phyloP scores from a whole-genome alignment of 1,284 basidiomycete species.

The Mycocalia duriaeana region DNA sequence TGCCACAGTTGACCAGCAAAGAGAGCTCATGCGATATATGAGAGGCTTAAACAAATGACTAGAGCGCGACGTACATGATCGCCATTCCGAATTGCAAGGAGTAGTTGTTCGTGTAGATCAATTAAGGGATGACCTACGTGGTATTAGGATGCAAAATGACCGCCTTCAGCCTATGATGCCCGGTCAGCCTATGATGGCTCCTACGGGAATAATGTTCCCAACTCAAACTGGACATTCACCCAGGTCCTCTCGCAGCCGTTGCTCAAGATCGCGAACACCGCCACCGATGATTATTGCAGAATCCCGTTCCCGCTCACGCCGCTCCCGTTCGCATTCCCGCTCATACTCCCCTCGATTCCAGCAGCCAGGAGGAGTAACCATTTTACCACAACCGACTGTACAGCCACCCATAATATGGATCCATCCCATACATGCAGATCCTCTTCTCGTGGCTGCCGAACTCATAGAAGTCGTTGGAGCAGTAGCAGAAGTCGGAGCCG shows the following conservation, averaged over 20 bases:
- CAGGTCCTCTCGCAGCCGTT: background rate
- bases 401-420: constrained; percentile 12
- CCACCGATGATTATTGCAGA: constrained; percentile 19
- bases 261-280: constrained; percentile 5
- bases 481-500: constrained; percentile 2
- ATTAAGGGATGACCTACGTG: constrained; percentile 45
- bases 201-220: background rate
- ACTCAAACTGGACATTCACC: background rate
- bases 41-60: constrained; percentile 68
- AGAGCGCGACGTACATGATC: constrained; percentile 65
- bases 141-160: constrained; percentile 30
- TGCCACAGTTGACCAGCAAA: constrained; percentile 70
- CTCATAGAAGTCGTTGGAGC: background rate
- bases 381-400: constrained; percentile 9
- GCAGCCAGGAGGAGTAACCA: constrained; percentile 10
- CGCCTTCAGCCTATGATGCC: constrained; percentile 6
- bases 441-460: background rate
- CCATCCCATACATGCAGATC: constrained; percentile 14
- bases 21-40: constrained; percentile 75
- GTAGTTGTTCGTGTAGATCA: constrained; percentile 61
- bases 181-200: constrained; percentile 1
- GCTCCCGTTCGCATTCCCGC: constrained; percentile 22
- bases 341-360: constrained; percentile 1
- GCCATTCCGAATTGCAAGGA: constrained; percentile 64
- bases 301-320: constrained; percentile 11